Evolutionary conservation across 2,329 filamentous ascomycete genomes (phyloP).

Genomic region (Bipolaris oryzae): DNA sequence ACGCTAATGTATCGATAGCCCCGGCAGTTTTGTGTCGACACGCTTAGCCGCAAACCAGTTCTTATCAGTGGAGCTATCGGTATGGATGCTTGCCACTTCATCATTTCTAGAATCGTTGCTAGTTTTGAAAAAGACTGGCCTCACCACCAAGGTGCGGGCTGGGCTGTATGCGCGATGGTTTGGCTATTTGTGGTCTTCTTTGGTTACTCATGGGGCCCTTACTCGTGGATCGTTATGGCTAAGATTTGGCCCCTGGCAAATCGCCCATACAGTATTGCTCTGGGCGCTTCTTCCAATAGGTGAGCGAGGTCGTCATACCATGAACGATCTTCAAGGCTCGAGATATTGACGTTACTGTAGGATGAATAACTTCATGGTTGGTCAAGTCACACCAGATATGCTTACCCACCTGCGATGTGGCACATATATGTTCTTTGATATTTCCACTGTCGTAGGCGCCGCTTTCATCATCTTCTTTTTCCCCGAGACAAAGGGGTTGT

Average conservation of each 20-base stretch:
- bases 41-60: slow-evolving; percentile 68
- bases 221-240: slow-evolving; percentile 74
- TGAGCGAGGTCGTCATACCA: not conserved
- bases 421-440: slow-evolving; percentile 73
- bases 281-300: slow-evolving; percentile 63
- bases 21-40: slow-evolving; percentile 71
- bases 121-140: slow-evolving; percentile 65
- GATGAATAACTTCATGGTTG: slow-evolving; percentile 65
- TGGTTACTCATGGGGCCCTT: slow-evolving; percentile 76
- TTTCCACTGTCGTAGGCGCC: slow-evolving; percentile 68
- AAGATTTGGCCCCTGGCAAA: slow-evolving; percentile 76
- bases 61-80: slow-evolving; percentile 69
- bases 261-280: slow-evolving; percentile 69
- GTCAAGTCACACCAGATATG: slow-evolving; percentile 73
- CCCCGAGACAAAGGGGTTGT: slow-evolving; percentile 60
- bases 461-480: slow-evolving; percentile 60
- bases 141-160: slow-evolving; percentile 66
- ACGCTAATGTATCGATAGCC: slow-evolving; percentile 34
- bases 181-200: slow-evolving; percentile 79
- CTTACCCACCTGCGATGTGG: slow-evolving; percentile 68
- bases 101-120: slow-evolving; percentile 73
- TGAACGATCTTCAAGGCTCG: no score
- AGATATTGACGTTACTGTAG: not conserved
- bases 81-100: slow-evolving; percentile 73
- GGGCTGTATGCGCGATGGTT: slow-evolving; percentile 71